Evolutionary conservation across 73 alveolate genomes (phyloP).

Genomic region (Tetrahymena elliotti): DNA sequence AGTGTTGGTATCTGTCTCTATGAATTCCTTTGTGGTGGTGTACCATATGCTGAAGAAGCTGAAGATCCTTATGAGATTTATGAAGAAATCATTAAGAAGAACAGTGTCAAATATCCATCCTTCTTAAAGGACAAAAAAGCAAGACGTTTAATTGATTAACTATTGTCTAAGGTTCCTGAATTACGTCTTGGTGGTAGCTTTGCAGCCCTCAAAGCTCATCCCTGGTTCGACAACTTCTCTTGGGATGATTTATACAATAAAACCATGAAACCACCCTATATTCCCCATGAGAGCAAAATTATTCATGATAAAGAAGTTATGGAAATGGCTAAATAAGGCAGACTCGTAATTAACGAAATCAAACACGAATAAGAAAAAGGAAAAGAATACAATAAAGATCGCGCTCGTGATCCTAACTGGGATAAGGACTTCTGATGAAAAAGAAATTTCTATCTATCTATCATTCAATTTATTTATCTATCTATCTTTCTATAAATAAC

Average conservation of each 20-base stretch:
- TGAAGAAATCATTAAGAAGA: slow-evolving; percentile 40
- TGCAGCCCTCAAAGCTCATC: slow-evolving; percentile 37
- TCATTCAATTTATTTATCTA: neutral
- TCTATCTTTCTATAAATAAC: neutral
- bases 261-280: slow-evolving; percentile 18
- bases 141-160: slow-evolving; percentile 27
- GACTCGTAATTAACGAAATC: neutral
- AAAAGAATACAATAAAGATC: slow-evolving; percentile 9
- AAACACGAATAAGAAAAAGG: neutral
- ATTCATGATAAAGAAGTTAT: neutral
- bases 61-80: slow-evolving; percentile 59
- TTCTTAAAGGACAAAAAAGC: slow-evolving; percentile 34
- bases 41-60: slow-evolving; percentile 62
- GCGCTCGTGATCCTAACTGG: slow-evolving; percentile 26
- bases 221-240: slow-evolving; percentile 32
- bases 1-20: slow-evolving; percentile 50
- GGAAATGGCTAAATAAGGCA: slow-evolving; percentile 15
- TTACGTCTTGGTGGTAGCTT: slow-evolving; percentile 37
- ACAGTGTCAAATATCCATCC: slow-evolving; percentile 6
- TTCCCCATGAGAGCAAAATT: slow-evolving; percentile 1
- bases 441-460: neutral
- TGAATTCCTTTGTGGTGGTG: slow-evolving; percentile 70
- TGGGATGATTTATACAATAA: slow-evolving; percentile 21
- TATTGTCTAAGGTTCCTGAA: slow-evolving; percentile 30
- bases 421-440: slow-evolving; percentile 39